Conservation (phyloP, 768 basidiomycete genomes). For the Collybia nuda region DNA sequence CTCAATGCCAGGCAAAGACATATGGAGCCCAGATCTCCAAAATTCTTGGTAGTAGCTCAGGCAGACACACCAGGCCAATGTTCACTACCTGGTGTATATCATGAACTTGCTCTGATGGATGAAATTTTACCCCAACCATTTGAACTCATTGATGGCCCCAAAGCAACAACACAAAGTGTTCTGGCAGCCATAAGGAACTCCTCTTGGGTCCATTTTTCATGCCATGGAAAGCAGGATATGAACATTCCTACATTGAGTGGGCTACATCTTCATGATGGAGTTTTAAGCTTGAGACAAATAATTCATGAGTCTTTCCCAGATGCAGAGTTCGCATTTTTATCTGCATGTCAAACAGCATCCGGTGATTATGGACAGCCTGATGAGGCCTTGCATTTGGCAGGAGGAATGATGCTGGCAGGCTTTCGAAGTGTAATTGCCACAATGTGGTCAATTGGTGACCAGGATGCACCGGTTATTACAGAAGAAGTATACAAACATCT, state of each 20-base stretch:
- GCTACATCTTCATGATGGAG: not conserved
- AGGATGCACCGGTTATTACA: too few species aligned
- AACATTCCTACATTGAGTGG: not conserved
- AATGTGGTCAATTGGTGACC: conserved; percentile 32
- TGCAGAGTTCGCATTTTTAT: conserved; percentile 33
- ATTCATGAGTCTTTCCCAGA: conserved; percentile 12
- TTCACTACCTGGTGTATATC: too few species aligned
- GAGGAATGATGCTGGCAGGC: conserved; percentile 28
- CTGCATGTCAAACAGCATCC: conserved; percentile 37
- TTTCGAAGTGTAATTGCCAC: conserved; percentile 29
- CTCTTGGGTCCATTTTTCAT: conserved; percentile 28
- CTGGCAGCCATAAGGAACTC: not conserved
- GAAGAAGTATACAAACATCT: too few species aligned
- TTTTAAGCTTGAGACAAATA: conserved; percentile 10
- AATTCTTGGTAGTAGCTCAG: too few species aligned
- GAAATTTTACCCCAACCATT: too few species aligned
- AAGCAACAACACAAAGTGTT: too few species aligned
- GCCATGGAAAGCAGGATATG: conserved; percentile 24
- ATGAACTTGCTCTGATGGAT: too few species aligned
- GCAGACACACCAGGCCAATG: too few species aligned
- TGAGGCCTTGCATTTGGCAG: conserved; percentile 28
- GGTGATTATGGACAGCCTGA: conserved; percentile 18
- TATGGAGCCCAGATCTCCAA: too few species aligned
- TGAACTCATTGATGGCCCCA: too few species aligned
- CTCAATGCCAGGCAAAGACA: not conserved